These are phyloP conservation scores for Inga oerstediana DNA, from an alignment of 306 rosid genomes.

Conservation along the genomic window DNA sequence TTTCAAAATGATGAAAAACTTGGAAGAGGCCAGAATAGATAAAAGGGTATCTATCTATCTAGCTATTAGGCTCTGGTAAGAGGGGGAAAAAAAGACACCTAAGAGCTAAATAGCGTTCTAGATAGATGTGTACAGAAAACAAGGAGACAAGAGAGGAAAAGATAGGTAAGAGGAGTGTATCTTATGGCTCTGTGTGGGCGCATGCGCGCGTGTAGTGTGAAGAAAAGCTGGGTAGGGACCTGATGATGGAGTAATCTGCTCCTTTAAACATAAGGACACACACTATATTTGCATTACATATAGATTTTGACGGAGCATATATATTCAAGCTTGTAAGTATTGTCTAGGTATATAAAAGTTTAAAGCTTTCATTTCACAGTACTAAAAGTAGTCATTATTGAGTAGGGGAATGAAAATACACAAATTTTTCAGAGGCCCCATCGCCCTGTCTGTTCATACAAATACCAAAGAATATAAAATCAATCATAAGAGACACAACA, in stretches of 20 bases:
- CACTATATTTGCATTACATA: constrained; percentile 26
- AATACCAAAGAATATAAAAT: constrained; percentile 15
- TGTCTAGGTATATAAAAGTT: constrained; percentile 37
- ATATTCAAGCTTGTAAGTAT: constrained; percentile 26
- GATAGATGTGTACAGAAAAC: constrained; percentile 31
- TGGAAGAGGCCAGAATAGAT: neutral
- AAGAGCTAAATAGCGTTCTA: constrained; percentile 21
- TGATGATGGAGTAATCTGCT: constrained; percentile 29
- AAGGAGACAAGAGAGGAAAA: constrained; percentile 29
- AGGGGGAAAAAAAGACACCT: neutral
- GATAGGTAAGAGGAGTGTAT: constrained; percentile 41
- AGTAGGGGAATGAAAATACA: constrained; percentile 28
- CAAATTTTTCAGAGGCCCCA: neutral
- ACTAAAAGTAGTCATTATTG: constrained; percentile 37
- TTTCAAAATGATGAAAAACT: constrained; percentile 13
- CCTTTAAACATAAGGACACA: constrained; percentile 29
- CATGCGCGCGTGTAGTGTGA: neutral
- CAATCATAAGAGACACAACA: constrained; percentile 11
- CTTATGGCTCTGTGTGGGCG: neutral
- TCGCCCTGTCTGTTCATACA: neutral
- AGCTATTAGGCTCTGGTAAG: neutral
- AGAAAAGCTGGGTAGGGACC: constrained; percentile 38
- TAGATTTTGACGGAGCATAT: neutral
- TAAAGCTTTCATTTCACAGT: constrained; percentile 36
- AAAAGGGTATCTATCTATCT: neutral